These are phyloP conservation scores for Mycena venus DNA, from an alignment of 768 basidiomycete genomes.

Conservation along the genomic window DNA sequence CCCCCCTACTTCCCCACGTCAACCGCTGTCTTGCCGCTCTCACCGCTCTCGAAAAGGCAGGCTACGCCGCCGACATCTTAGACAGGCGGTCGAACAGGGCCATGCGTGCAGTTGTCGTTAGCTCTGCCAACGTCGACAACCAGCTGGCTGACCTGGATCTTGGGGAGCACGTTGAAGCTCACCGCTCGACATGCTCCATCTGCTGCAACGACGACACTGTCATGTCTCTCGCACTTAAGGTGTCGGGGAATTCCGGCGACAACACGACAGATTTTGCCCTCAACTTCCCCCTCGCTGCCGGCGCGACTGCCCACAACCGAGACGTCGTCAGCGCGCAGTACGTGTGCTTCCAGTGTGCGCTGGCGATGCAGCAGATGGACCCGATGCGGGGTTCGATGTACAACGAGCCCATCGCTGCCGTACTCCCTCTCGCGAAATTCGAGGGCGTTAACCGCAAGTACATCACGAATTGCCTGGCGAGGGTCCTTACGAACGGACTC, in stretches of 20 bases:
- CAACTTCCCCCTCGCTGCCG: constrained; percentile 33
- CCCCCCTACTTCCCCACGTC: constrained; percentile 27
- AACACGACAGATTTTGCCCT: constrained; percentile 35
- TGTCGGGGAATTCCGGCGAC: constrained; percentile 23
- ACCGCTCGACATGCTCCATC: constrained; percentile 28
- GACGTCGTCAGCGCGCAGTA: constrained; percentile 32
- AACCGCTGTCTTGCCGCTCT: constrained; percentile 26
- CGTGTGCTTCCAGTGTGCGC: constrained; percentile 35
- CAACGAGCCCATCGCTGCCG: constrained; percentile 33
- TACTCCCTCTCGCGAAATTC: constrained; percentile 30
- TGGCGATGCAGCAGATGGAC: constrained; percentile 34
- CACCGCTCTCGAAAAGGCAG: constrained; percentile 31
- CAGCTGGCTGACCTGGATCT: constrained; percentile 28
- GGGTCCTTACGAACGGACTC: constrained; percentile 28
- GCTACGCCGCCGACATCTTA: constrained; percentile 31
- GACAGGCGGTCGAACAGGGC: constrained; percentile 34
- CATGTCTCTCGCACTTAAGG: constrained; percentile 33
- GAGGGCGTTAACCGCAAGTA: constrained; percentile 34
- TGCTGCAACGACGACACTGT: constrained; percentile 32
- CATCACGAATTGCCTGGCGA: constrained; percentile 32
- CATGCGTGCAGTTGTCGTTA: constrained; percentile 31
- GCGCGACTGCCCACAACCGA: constrained; percentile 18
- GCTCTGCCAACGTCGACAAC: constrained; percentile 19
- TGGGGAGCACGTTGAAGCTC: constrained; percentile 27
- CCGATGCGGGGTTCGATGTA: constrained; percentile 30